Evolutionary conservation across 192 early-diverging fungal species (phyloP), one percentile per base, ranked within the genome.

Genomic region (Rhizophagus prolifer): DNA sequence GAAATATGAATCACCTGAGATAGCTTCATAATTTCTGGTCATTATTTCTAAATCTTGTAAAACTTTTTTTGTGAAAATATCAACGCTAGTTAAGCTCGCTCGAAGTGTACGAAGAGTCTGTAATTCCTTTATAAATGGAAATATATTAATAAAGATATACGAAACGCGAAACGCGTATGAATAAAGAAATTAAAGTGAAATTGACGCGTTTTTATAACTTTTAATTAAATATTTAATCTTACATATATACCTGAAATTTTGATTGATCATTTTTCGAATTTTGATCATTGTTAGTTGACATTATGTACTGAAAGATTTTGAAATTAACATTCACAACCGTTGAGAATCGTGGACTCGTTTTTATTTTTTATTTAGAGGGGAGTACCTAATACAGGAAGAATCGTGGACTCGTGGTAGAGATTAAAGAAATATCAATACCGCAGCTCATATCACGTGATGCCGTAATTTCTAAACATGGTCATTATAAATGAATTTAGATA

Each of bases 21-120:
- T 65, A 26, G 63, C 19, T 65, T 31, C 63, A 31, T 65, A 65
- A 26, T 65, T 65, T 10, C 34, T 65, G 7, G 63, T 31, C 63
- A 65, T 65, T 65, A 34, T 65, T 65, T 65, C 63, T 31, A 65
- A 34, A 28, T 65, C 63, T 12, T 65, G 26, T 31, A 65, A 26
- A 28, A 65, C 28, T 31, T 65, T 12, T 28, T 65, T 65, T 25
- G 63, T 65, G 19, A 23, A 65, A 21, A 65, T 26, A 65, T 65
- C 63, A 28, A 65, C 63, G 19, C 63, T 65, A 12, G 26, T 26
- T 19, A 65, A 21, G 10, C 63, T 65, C 8, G 63, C 63, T 7
- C 63, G 63, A 65, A 65, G 63, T 31, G 34, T 65, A 34, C 63
- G 63, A 65, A 65, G 63, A 10, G 63, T 65, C 9, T 28, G 63